These are phyloP conservation scores for Prunus fruticosa DNA, from an alignment of 306 rosid species.

Conservation along the genomic window DNA sequence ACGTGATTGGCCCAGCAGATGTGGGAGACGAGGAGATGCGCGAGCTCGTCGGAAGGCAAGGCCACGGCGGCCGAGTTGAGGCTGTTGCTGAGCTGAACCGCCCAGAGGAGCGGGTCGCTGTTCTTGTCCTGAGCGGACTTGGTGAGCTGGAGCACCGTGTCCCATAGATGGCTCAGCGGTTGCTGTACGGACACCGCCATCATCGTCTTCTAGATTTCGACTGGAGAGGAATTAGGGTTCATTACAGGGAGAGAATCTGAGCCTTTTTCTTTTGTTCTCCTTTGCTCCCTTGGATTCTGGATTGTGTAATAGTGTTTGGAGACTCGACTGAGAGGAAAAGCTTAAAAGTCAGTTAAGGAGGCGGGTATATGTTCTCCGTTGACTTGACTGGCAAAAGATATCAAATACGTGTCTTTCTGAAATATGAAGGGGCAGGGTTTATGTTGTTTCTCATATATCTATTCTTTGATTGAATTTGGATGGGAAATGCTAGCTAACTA, in stretches of 20 bases:
- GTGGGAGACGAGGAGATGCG: slow-evolving; percentile 67
- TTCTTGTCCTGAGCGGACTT: slow-evolving; percentile 56
- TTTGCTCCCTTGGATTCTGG: neutral
- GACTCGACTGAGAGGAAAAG: neutral
- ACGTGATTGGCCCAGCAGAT: slow-evolving; percentile 72
- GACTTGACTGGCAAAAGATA: neutral
- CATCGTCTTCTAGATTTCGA: neutral
- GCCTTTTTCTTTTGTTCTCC: neutral
- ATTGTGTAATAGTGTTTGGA: neutral
- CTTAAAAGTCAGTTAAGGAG: neutral
- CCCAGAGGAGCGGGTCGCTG: slow-evolving; percentile 67
- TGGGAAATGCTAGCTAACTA: no score
- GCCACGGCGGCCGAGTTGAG: slow-evolving; percentile 47
- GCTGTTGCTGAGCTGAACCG: slow-evolving; percentile 37
- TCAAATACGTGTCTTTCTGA: neutral
- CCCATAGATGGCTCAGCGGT: slow-evolving; percentile 45
- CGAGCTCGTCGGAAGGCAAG: slow-evolving; percentile 77
- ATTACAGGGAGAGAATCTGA: neutral
- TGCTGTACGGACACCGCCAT: slow-evolving; percentile 43
- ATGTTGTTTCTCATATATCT: no score
- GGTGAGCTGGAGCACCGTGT: slow-evolving; percentile 51
- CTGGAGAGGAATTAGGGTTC: neutral
- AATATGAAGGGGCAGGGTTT: neutral
- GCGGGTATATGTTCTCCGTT: neutral
- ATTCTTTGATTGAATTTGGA: no score